Evolutionary conservation across 108 stramenopile genomes (phyloP).

Genomic region (Conticribra weissflogii): DNA sequence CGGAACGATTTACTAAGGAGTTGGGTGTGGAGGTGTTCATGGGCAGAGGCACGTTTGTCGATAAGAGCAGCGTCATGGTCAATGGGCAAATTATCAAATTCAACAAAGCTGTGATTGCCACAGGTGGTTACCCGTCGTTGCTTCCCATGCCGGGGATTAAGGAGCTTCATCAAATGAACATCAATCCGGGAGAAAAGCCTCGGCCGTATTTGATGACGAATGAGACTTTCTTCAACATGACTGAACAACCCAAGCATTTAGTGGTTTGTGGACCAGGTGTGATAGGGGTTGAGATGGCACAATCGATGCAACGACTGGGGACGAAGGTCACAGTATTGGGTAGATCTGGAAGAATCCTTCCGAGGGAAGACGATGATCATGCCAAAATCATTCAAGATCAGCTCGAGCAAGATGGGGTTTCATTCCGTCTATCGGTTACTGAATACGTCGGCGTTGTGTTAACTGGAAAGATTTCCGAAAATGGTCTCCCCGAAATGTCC

Average conservation of each 20-base stretch:
- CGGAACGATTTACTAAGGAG: constrained; percentile 67
- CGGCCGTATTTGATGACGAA: constrained; percentile 82
- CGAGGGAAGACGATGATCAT: constrained; percentile 80
- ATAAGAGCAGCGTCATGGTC: constrained; percentile 59
- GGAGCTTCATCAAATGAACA: constrained; percentile 53
- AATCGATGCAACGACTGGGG: constrained; percentile 86
- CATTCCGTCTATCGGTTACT: constrained; percentile 49
- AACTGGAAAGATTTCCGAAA: constrained; percentile 48
- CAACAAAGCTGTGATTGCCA: constrained; percentile 84
- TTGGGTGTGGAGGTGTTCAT: constrained; percentile 73
- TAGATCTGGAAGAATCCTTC: constrained; percentile 65
- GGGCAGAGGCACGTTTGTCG: constrained; percentile 61
- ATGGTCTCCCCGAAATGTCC: constrained; percentile 56
- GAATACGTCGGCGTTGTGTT: constrained; percentile 55
- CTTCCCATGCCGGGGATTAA: constrained; percentile 69
- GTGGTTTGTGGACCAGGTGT: constrained; percentile 88
- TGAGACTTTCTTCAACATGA: constrained; percentile 88
- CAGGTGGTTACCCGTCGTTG: constrained; percentile 79
- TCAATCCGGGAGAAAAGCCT: constrained; percentile 21
- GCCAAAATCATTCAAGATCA: constrained; percentile 58
- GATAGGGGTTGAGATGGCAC: constrained; percentile 91
- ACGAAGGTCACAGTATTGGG: constrained; percentile 79
- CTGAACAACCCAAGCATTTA: constrained; percentile 72
- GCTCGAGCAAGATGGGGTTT: constrained; percentile 66
- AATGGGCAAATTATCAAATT: constrained; percentile 60